phyloP scores from a whole-genome alignment of 352 stramenopile genomes.

The Pythium scleroteichum region DNA sequence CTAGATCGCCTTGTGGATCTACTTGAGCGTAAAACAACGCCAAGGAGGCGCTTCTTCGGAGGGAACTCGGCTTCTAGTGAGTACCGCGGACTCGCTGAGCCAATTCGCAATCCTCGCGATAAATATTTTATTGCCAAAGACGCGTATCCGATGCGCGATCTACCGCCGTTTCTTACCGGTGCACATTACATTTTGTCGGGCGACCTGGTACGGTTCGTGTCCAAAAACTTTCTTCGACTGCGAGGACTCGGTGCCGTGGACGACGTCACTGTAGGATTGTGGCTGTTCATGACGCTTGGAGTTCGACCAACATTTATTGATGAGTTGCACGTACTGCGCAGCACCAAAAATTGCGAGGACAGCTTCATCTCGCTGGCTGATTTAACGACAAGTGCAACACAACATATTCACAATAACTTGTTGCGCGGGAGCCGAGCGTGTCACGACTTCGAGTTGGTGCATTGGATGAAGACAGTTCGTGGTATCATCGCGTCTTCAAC shows the following conservation, averaged over 20 bases:
- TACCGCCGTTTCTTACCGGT: slow-evolving; percentile 44
- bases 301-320: slow-evolving; percentile 36
- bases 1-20: neutral
- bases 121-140: slow-evolving; percentile 40
- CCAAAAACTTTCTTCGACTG: slow-evolving; percentile 29
- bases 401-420: slow-evolving; percentile 5
- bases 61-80: slow-evolving; percentile 2
- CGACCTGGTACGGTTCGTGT: slow-evolving; percentile 41
- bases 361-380: slow-evolving; percentile 44
- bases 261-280: slow-evolving; percentile 48
- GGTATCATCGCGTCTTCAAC: neutral
- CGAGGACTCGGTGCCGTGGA: slow-evolving; percentile 29
- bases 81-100: neutral
- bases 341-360: slow-evolving; percentile 25
- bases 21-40: neutral
- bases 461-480: neutral
- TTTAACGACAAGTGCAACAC: slow-evolving; percentile 20
- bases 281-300: slow-evolving; percentile 38
- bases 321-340: slow-evolving; percentile 39
- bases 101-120: slow-evolving; percentile 30
- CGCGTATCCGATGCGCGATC: slow-evolving; percentile 34
- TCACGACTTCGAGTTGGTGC: neutral
- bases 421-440: slow-evolving; percentile 28
- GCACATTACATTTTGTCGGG: slow-evolving; percentile 54
- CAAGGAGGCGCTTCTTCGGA: neutral